Evolutionary conservation across 148 eudicot species (phyloP), one percentile per base, ranked within the genome.

Genomic region (Rheum nobile): DNA sequence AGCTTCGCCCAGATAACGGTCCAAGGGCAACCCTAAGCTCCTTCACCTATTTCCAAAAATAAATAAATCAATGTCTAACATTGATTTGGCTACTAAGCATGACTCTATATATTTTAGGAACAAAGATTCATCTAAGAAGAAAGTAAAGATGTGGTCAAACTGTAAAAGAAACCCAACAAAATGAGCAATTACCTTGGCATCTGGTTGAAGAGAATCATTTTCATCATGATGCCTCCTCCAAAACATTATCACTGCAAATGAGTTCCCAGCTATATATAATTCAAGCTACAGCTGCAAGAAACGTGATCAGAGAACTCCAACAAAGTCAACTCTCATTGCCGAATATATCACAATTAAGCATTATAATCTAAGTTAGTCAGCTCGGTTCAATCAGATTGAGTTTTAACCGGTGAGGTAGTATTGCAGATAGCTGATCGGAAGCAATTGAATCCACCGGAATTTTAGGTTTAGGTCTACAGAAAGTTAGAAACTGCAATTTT

Each of bases 11-110:
- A 74, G 89, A 85, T 31, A 88, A 76, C 17, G 87, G 80, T 39
- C 88, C 97, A 71, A 94, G 77, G 75, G 88, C 91, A 75, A 76
- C 78, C 77, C 77, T 85, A 17, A 94, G 85, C 75, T 88, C 91
- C 65, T 76, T 76, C 38, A 89, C 79, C 97, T 94, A 17, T 17
- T 31, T 16, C 3, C 70, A 32, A 16, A 55, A 55, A 54, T 12
- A 44, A n/a, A n/a, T n/a, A 10, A n/a, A n/a, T n/a, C n/a, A n/a
- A n/a, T n/a, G n/a, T n/a, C n/a, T n/a, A n/a, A n/a, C n/a, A n/a
- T n/a, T n/a, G n/a, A n/a, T n/a, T n/a, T n/a, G n/a, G n/a, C n/a
- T n/a, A n/a, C n/a, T n/a, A n/a, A n/a, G n/a, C n/a, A n/a, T n/a
- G n/a, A n/a, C n/a, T n/a, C n/a, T n/a, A n/a, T n/a, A n/a, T n/a